A percentile compares a stretch with the other conserved stretches of the same genome.
Conservation (phyloP, 768 basidiomycete genomes). For the Boletus sensibilis region DNA sequence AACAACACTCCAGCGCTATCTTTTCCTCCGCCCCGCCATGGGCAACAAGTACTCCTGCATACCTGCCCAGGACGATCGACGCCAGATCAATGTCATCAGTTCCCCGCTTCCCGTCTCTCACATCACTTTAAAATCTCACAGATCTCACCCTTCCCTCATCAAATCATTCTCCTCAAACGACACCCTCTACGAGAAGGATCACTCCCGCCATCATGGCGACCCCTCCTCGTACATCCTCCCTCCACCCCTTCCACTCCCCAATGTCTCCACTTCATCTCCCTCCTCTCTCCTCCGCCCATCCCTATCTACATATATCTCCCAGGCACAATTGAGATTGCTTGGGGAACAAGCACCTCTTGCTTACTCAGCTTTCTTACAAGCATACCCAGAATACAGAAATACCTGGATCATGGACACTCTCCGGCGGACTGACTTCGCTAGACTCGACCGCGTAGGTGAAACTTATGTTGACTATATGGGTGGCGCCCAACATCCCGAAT, state of each 20-base stretch:
- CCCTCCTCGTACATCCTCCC: not conserved
- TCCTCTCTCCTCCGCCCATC: constrained; percentile 7
- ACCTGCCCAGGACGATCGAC: constrained; percentile 7
- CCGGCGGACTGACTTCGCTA: constrained; percentile 58
- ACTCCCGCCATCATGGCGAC: constrained; percentile 10
- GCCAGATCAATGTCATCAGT: constrained; percentile 2
- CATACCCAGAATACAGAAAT: constrained; percentile 54
- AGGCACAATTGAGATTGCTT: constrained; percentile 17
- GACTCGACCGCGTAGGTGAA: constrained; percentile 61
- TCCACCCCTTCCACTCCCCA: not conserved
- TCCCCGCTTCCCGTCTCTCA: constrained; percentile 29
- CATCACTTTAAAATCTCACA: constrained; percentile 40
- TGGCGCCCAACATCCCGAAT: constrained; percentile 76
- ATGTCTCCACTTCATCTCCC: not conserved
- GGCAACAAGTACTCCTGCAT: constrained; percentile 31
- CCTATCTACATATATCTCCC: constrained; percentile 29
- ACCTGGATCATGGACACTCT: constrained; percentile 74
- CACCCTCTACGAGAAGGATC: constrained; percentile 36
- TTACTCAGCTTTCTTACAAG: constrained; percentile 47
- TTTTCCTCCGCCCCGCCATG: constrained; percentile 19
- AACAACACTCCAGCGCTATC: not conserved
- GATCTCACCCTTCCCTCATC: constrained; percentile 35
- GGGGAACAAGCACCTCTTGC: constrained; percentile 41
- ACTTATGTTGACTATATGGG: constrained; percentile 89
- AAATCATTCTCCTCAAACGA: constrained; percentile 42